These are phyloP conservation scores for Mycena maculata DNA, from an alignment of 768 basidiomycete species.

Conservation along the genomic window DNA sequence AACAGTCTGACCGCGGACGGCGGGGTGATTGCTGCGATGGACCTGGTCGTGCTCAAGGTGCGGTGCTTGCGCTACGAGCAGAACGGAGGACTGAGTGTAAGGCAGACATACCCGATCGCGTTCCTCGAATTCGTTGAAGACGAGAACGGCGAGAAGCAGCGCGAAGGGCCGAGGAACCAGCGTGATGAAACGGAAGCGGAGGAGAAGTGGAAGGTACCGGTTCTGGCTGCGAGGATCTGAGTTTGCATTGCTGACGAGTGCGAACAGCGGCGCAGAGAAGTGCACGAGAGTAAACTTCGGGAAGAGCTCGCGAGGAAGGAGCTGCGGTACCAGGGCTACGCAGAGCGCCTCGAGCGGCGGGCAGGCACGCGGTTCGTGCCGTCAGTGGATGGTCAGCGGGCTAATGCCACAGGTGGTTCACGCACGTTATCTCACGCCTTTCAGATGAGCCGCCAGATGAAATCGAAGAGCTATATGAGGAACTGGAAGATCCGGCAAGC, in stretches of 20 bases:
- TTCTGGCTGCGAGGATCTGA: constrained; percentile 9
- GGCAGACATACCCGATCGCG: constrained; percentile 77
- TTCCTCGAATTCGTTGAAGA: constrained; percentile 77
- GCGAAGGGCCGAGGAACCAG: constrained; percentile 74
- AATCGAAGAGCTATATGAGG: constrained; percentile 69
- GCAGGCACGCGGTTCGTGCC: constrained; percentile 60
- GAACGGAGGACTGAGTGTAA: background rate
- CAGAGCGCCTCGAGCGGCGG: constrained; percentile 71
- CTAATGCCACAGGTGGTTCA: constrained; percentile 2
- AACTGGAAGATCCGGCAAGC: constrained; percentile 68
- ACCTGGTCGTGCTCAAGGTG: constrained; percentile 78
- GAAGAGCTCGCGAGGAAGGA: constrained; percentile 68
- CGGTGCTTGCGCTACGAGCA: constrained; percentile 2
- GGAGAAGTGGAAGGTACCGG: constrained; percentile 73
- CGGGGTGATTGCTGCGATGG: constrained; percentile 79
- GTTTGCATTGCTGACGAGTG: constrained; percentile 6
- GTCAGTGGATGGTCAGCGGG: constrained; percentile 53
- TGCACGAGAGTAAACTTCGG: constrained; percentile 68
- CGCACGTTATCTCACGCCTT: constrained; percentile 2
- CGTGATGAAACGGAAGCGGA: constrained; percentile 72
- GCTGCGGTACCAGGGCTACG: constrained; percentile 64
- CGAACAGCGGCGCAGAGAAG: constrained; percentile 66
- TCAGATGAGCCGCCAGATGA: constrained; percentile 58
- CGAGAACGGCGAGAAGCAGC: constrained; percentile 58
- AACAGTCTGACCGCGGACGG: constrained; percentile 86